phyloP scores from a whole-genome alignment of 257 asterid genomes.

The Lavandula angustifolia region DNA sequence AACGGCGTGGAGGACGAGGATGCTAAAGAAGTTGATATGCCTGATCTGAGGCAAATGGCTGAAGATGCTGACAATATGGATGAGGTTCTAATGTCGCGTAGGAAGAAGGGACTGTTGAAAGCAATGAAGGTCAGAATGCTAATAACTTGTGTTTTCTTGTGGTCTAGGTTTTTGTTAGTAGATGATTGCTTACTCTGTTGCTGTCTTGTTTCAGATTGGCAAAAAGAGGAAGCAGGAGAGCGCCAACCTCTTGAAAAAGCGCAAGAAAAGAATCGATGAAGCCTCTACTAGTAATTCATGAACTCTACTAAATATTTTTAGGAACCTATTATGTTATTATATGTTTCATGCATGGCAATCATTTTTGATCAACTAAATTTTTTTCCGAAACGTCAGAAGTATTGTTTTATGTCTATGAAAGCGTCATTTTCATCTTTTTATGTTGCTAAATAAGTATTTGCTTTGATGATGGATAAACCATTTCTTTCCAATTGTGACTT shows the following conservation, averaged over 20 bases:
- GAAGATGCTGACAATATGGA: constrained; percentile 55
- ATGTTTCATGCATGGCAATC: constrained; percentile 25
- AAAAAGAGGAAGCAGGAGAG: constrained; percentile 42
- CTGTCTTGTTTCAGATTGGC: constrained; percentile 55
- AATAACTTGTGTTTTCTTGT: neutral
- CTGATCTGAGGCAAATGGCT: constrained; percentile 52
- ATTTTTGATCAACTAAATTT: constrained; percentile 23
- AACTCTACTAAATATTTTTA: neutral
- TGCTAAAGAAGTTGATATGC: constrained; percentile 40
- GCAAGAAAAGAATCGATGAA: constrained; percentile 50
- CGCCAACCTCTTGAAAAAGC: constrained; percentile 40
- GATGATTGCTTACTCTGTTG: neutral
- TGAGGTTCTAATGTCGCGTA: constrained; percentile 58
- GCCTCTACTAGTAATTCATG: constrained; percentile 39
- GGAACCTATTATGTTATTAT: neutral
- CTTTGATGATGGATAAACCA: too few species aligned
- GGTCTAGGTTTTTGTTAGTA: neutral
- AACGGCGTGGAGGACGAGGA: constrained; percentile 36
- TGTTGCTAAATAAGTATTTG: too few species aligned
- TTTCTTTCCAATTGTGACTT: too few species aligned
- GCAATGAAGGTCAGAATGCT: constrained; percentile 66
- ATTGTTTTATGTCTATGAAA: neutral
- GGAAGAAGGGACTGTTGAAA: constrained; percentile 49
- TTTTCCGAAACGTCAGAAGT: constrained; percentile 18
- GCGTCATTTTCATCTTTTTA: neutral